Evolutionary conservation across 2,329 filamentous ascomycete species (phyloP).

Genomic region (Cordyceps tenuipes): DNA sequence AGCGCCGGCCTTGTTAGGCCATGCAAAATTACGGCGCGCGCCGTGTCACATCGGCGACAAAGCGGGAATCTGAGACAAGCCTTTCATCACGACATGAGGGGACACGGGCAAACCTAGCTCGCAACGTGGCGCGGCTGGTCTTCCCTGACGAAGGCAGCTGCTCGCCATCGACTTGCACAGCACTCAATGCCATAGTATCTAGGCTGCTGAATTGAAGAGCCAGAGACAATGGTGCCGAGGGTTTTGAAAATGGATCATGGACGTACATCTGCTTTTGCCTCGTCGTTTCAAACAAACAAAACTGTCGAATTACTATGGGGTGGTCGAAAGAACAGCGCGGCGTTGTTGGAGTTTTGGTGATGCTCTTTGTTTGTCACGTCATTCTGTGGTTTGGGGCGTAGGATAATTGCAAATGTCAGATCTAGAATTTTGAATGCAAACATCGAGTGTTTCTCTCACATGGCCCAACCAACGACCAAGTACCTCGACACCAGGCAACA

Average conservation of each 20-base stretch:
- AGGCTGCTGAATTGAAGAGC: background rate
- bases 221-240: background rate
- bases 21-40: background rate
- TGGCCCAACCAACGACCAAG: no score
- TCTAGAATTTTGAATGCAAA: constrained; percentile 2
- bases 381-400: background rate
- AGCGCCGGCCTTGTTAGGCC: background rate
- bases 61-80: background rate
- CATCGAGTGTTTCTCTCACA: background rate
- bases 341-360: background rate
- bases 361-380: background rate
- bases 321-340: background rate
- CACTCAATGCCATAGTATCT: background rate
- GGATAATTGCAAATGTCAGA: background rate
- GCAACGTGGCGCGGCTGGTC: background rate
- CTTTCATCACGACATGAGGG: background rate
- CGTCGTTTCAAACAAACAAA: background rate
- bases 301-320: background rate
- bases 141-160: background rate
- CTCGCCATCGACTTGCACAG: background rate
- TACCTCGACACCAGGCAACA: no score
- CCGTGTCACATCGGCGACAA: background rate
- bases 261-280: background rate
- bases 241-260: background rate
- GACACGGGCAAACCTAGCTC: no score